Evolutionary conservation across 805 yeast species (phyloP).

Genomic region (Candida tibetensis): DNA sequence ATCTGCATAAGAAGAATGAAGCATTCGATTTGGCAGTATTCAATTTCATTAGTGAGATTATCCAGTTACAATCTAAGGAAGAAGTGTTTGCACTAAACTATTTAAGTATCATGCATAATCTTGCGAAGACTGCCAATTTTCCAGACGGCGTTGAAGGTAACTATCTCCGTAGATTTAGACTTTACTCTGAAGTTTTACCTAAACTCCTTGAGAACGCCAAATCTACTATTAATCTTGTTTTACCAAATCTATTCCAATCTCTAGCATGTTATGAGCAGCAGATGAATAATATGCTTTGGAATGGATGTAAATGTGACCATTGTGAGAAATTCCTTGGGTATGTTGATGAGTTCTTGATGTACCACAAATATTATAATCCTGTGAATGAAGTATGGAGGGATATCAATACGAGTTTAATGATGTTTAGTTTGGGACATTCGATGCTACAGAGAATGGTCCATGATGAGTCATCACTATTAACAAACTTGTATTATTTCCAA

Average conservation of each 20-base stretch:
- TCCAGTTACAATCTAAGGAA: not conserved
- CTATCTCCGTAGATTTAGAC: conserved; percentile 53
- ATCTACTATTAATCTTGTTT: conserved; percentile 42
- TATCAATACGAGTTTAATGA: conserved; percentile 29
- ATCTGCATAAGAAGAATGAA: conserved; percentile 31
- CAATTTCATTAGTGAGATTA: conserved; percentile 18
- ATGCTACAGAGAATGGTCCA: conserved; percentile 6
- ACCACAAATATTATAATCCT: conserved; percentile 57
- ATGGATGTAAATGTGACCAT: conserved; percentile 65
- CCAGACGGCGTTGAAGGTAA: conserved; percentile 74
- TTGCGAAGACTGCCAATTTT: conserved; percentile 56
- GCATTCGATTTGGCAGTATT: conserved; percentile 51
- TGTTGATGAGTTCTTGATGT: conserved; percentile 59
- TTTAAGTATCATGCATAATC: conserved; percentile 54
- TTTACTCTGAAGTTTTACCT: conserved; percentile 52
- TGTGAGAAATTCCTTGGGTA: conserved; percentile 50
- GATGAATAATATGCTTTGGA: conserved; percentile 71
- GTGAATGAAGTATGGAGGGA: conserved; percentile 51
- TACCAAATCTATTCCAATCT: conserved; percentile 60
- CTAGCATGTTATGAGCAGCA: conserved; percentile 68
- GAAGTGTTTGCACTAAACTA: conserved; percentile 12
- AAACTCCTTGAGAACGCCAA: conserved; percentile 22
- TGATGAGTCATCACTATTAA: conserved; percentile 4
- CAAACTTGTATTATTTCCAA: conserved; percentile 6
- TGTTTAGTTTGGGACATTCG: conserved; percentile 10